These are phyloP conservation scores for Solanum paucissectum DNA, from an alignment of 257 asterid species.

Conservation along the genomic window DNA sequence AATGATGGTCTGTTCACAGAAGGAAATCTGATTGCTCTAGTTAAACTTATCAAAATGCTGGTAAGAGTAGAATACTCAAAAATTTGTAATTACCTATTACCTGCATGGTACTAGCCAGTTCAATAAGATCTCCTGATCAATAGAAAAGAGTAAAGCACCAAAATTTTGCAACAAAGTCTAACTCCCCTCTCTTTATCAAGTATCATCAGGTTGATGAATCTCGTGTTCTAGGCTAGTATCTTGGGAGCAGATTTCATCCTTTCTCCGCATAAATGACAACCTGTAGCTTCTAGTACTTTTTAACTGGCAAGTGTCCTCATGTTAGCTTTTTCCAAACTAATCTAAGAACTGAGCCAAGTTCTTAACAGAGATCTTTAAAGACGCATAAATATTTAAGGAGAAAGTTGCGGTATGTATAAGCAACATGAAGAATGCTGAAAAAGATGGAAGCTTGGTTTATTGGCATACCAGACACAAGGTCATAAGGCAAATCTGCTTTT, in stretches of 20 bases:
- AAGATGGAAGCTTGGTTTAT: background rate
- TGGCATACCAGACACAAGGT: background rate
- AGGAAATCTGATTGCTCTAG: background rate
- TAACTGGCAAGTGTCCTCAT: background rate
- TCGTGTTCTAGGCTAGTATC: background rate
- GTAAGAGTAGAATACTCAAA: background rate
- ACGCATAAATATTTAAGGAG: background rate
- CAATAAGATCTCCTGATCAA: background rate
- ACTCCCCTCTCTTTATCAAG: background rate
- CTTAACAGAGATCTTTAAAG: background rate
- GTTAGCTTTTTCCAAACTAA: background rate
- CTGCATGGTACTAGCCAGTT: background rate
- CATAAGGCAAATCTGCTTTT: background rate
- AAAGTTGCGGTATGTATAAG: background rate
- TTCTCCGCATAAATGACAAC: background rate
- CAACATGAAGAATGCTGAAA: background rate
- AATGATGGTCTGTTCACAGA: background rate
- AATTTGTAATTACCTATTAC: background rate
- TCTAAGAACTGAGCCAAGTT: background rate
- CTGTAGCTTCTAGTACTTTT: background rate
- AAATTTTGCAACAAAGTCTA: background rate
- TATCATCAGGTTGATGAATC: background rate
- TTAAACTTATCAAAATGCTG: background rate
- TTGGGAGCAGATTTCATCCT: background rate
- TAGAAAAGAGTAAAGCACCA: background rate